Conservation (phyloP, 1,284 basidiomycete species). For the Microbotryum saponariae region DNA sequence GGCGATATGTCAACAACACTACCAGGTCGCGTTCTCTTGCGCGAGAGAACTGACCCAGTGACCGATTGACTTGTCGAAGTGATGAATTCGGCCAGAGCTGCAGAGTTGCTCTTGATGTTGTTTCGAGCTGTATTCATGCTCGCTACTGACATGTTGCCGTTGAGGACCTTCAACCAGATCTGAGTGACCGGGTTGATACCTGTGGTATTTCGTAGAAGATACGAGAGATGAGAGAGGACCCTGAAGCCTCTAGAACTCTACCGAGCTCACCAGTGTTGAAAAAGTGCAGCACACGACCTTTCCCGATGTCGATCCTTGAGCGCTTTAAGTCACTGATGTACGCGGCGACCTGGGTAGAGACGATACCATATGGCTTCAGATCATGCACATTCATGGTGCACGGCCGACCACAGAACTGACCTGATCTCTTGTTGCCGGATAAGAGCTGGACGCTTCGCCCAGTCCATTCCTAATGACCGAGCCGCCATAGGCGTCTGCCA, state of each 20-base stretch:
- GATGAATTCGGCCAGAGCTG: no score
- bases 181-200: conserved; percentile 28
- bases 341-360: conserved; percentile 3
- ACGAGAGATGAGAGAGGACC: not conserved
- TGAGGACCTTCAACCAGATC: conserved; percentile 21
- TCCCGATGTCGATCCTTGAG: not conserved
- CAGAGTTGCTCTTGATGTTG: conserved; percentile 1
- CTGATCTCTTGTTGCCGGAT: conserved; percentile 20
- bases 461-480: conserved; percentile 23
- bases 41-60: no score
- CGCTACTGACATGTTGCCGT: not conserved
- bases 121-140: no score
- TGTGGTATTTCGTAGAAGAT: not conserved
- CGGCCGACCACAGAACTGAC: not conserved
- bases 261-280: conserved; percentile 17
- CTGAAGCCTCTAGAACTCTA: no score
- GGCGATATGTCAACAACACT: no score
- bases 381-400: not conserved
- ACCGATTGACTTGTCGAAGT: no score
- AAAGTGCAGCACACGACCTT: conserved; percentile 24
- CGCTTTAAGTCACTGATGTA: conserved; percentile 19
- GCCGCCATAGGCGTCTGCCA: conserved; percentile 28
- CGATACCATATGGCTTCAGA: not conserved
- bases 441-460: conserved; percentile 9
- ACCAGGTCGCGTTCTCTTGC: no score